Evolutionary conservation across 2,329 filamentous ascomycete species (phyloP).

Genomic region (Aureobasidium sp.): DNA sequence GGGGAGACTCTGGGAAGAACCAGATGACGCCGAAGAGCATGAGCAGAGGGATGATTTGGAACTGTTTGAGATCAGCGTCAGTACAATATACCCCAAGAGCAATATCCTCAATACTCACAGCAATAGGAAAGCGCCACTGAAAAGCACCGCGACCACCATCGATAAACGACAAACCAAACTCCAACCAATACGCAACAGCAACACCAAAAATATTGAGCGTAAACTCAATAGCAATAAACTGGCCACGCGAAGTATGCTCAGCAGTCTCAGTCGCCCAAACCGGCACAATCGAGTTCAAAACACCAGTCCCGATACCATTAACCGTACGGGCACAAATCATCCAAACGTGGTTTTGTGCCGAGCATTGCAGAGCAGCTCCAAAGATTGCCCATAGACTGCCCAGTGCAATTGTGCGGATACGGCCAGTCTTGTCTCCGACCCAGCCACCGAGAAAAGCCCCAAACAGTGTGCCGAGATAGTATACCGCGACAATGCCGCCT

Average conservation of each 20-base stretch:
- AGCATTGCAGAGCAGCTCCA: slow-evolving; percentile 58
- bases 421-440: slow-evolving; percentile 55
- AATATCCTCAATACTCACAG: slow-evolving; percentile 22
- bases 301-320: slow-evolving; percentile 44
- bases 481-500: slow-evolving; percentile 55
- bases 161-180: slow-evolving; percentile 52
- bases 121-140: slow-evolving; percentile 42
- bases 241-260: slow-evolving; percentile 59
- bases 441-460: slow-evolving; percentile 58
- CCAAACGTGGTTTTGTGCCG: slow-evolving; percentile 59
- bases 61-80: slow-evolving; percentile 55
- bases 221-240: slow-evolving; percentile 66
- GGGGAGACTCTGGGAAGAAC: slow-evolving; percentile 64
- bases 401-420: slow-evolving; percentile 57
- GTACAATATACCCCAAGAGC: slow-evolving; percentile 32
- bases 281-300: slow-evolving; percentile 63
- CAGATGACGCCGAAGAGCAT: slow-evolving; percentile 50
- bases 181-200: slow-evolving; percentile 42
- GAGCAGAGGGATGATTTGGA: slow-evolving; percentile 60
- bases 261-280: slow-evolving; percentile 67
- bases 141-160: slow-evolving; percentile 52
- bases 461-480: slow-evolving; percentile 56
- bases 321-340: slow-evolving; percentile 51
- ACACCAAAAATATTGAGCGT: slow-evolving; percentile 66
- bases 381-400: slow-evolving; percentile 41